phyloP scores from a whole-genome alignment of 192 early-diverging fungal species.

The Podila minutissima region DNA sequence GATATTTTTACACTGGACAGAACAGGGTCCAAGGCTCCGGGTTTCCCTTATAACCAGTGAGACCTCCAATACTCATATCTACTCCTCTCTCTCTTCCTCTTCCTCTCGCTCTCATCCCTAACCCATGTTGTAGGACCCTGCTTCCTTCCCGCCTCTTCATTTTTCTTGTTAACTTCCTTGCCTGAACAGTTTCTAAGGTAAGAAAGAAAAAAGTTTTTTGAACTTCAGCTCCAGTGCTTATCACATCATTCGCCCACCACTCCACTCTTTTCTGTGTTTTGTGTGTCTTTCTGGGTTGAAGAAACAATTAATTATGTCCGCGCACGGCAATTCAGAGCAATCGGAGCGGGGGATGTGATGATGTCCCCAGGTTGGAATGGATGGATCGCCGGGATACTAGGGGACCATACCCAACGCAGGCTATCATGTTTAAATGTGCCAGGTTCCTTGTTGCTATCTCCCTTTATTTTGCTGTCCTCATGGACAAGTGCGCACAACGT shows the following conservation, averaged over 20 bases:
- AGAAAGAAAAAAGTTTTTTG: background rate
- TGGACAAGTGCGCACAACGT: background rate
- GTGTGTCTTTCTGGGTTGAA: background rate
- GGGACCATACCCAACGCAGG: too few species aligned
- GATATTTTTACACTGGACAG: too few species aligned
- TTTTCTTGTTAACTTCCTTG: background rate
- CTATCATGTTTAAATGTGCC: too few species aligned
- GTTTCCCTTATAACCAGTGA: too few species aligned
- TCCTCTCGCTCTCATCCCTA: background rate
- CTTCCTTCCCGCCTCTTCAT: background rate
- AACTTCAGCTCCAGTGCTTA: background rate
- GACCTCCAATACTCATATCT: too few species aligned
- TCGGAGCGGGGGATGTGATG: too few species aligned
- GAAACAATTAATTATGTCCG: too few species aligned
- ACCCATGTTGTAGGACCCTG: background rate
- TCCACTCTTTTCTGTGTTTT: background rate
- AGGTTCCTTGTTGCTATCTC: background rate
- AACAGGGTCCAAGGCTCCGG: too few species aligned
- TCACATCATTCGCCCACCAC: conserved; percentile 2
- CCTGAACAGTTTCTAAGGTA: background rate
- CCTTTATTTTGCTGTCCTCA: background rate
- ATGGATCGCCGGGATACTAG: too few species aligned
- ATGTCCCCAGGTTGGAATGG: too few species aligned
- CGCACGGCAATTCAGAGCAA: too few species aligned
- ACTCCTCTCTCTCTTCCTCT: background rate